These are phyloP conservation scores for Thinopyrum obtusiflorum DNA, from an alignment of 202 grass and related monocot species.

Conservation along the genomic window DNA sequence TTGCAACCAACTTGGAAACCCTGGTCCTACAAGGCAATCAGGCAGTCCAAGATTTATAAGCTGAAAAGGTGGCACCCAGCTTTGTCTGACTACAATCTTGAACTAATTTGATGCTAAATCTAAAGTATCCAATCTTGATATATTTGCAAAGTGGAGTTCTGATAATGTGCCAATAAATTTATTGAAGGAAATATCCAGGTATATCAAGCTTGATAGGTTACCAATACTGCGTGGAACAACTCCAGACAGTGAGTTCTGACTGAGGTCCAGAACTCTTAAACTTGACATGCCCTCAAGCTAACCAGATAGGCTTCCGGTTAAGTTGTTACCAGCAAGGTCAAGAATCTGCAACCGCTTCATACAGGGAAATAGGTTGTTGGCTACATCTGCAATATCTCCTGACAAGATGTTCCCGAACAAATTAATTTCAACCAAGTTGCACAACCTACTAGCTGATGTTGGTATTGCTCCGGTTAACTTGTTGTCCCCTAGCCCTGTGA, in stretches of 20 bases:
- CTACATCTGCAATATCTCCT: conserved; percentile 10
- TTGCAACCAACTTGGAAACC: conserved; percentile 47
- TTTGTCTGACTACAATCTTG: background rate
- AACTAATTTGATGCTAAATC: conserved; percentile 21
- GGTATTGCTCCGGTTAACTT: background rate
- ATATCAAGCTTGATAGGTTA: conserved; percentile 17
- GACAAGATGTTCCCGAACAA: background rate
- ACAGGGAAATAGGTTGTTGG: background rate
- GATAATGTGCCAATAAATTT: conserved; percentile 9
- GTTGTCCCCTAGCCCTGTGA: background rate
- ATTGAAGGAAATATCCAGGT: conserved; percentile 42
- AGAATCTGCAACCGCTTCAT: conserved; percentile 24
- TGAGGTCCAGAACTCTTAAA: conserved; percentile 36
- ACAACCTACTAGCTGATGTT: background rate
- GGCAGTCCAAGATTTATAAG: background rate
- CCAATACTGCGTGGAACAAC: conserved; percentile 18
- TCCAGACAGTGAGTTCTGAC: conserved; percentile 37
- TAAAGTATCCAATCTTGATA: conserved; percentile 31
- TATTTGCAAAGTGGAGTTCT: conserved; percentile 35
- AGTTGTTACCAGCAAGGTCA: conserved; percentile 21
- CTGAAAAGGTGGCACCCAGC: conserved; percentile 51
- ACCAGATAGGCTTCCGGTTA: conserved; percentile 7
- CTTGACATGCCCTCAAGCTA: conserved; percentile 20
- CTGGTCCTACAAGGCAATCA: conserved; percentile 26
- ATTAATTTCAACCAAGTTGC: conserved; percentile 10